These are phyloP conservation scores for Aureobasidium sp. DNA, from an alignment of 2,329 filamentous ascomycete species.

Conservation along the genomic window DNA sequence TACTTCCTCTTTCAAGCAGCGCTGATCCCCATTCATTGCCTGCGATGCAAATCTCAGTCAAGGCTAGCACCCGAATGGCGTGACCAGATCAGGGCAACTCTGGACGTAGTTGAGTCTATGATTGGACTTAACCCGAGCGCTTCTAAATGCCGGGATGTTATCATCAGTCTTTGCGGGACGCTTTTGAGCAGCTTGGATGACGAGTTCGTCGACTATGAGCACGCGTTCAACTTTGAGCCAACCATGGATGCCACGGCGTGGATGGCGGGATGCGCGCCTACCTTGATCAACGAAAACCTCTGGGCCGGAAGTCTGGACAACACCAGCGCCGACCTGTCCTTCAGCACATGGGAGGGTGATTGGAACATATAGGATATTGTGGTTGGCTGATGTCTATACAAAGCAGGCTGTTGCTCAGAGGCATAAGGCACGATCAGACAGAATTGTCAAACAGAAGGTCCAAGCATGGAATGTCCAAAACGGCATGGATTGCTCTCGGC, in stretches of 20 bases:
- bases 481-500: background rate
- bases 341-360: conserved; percentile 12
- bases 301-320: conserved; percentile 17
- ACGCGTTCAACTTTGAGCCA: conserved; percentile 10
- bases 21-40: conserved; percentile 43
- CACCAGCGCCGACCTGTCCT: conserved; percentile 8
- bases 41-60: conserved; percentile 38
- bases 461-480: background rate
- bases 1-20: conserved; percentile 47
- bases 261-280: conserved; percentile 12
- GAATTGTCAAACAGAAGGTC: too few relatives aligned
- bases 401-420: background rate
- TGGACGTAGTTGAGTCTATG: conserved; percentile 35
- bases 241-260: conserved; percentile 10
- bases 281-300: conserved; percentile 12
- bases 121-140: conserved; percentile 36
- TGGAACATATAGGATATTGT: background rate
- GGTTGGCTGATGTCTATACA: background rate
- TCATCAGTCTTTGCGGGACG: conserved; percentile 36
- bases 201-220: background rate
- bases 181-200: background rate
- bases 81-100: conserved; percentile 34
- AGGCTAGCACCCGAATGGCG: conserved; percentile 35
- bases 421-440: background rate
- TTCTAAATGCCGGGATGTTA: conserved; percentile 37